Evolutionary conservation across 352 stramenopile genomes (phyloP).

Genomic region (Globisporangium middletonii): DNA sequence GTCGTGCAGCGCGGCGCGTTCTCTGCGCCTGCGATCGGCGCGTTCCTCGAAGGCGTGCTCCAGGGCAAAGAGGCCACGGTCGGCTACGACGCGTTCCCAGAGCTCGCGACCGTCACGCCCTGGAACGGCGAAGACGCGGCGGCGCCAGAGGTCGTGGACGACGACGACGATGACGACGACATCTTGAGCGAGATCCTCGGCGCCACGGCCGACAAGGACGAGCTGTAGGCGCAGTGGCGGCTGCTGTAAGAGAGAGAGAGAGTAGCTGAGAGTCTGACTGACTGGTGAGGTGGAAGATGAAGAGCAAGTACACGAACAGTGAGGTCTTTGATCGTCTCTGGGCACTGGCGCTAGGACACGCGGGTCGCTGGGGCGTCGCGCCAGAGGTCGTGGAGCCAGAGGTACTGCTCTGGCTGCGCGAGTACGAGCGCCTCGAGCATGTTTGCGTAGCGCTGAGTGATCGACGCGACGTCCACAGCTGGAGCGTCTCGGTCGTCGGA

Average conservation of each 20-base stretch:
- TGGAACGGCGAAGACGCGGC: slow-evolving; percentile 85
- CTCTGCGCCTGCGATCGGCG: slow-evolving; percentile 52
- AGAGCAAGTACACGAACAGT: too few species aligned
- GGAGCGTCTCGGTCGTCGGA: not conserved
- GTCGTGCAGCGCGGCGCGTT: slow-evolving; percentile 79
- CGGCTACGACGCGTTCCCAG: slow-evolving; percentile 52
- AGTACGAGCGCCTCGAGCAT: slow-evolving; percentile 29
- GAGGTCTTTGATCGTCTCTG: too few species aligned
- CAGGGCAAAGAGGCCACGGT: slow-evolving; percentile 61
- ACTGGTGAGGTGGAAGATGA: not conserved
- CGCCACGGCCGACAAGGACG: slow-evolving; percentile 52
- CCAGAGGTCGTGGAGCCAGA: slow-evolving; percentile 59
- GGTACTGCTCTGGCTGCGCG: slow-evolving; percentile 34
- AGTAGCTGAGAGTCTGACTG: too few species aligned
- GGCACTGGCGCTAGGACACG: too few species aligned
- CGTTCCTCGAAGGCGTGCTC: slow-evolving; percentile 71
- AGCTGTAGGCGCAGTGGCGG: slow-evolving; percentile 35
- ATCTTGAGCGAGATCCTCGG: slow-evolving; percentile 85
- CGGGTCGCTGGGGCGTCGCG: slow-evolving; percentile 6
- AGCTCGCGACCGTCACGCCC: slow-evolving; percentile 51
- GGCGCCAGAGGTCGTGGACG: slow-evolving; percentile 52
- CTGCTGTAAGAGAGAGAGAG: not conserved
- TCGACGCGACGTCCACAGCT: not conserved
- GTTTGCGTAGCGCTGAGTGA: slow-evolving; percentile 36
- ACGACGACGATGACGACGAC: slow-evolving; percentile 81